phyloP scores from a whole-genome alignment of 805 yeast species.

The Lachancea kluyveri region DNA sequence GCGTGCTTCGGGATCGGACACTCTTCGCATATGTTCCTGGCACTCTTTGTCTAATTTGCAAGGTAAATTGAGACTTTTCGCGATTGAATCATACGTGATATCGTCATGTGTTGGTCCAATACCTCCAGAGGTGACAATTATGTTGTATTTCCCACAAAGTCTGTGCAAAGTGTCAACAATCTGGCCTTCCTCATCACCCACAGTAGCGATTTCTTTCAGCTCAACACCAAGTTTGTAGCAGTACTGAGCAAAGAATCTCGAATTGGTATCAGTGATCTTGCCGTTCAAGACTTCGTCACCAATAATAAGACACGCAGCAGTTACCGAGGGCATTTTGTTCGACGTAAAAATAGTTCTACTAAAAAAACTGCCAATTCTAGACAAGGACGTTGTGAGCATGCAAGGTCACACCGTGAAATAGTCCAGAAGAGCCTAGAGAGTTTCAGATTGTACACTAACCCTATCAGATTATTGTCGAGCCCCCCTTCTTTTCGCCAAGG shows the following conservation, averaged over 20 bases:
- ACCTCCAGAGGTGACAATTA: slow-evolving; percentile 57
- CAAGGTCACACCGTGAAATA: too few species aligned
- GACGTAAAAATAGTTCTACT: neutral
- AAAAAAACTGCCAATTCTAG: too few species aligned
- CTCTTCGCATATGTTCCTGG: slow-evolving; percentile 49
- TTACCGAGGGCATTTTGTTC: slow-evolving; percentile 19
- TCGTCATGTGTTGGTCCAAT: slow-evolving; percentile 93
- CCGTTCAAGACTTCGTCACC: slow-evolving; percentile 90
- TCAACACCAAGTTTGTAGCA: slow-evolving; percentile 67
- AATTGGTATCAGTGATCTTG: slow-evolving; percentile 75
- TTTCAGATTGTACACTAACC: too few species aligned
- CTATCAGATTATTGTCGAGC: too few species aligned
- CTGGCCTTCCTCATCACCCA: slow-evolving; percentile 70
- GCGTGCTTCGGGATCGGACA: slow-evolving; percentile 35
- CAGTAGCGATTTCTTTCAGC: slow-evolving; percentile 57
- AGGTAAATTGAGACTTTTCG: slow-evolving; percentile 52
- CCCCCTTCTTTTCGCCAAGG: too few species aligned
- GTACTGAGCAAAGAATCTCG: slow-evolving; percentile 60
- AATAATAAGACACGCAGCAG: slow-evolving; percentile 40
- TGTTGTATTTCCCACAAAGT: slow-evolving; percentile 47
- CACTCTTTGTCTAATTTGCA: slow-evolving; percentile 50
- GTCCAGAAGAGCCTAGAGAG: too few species aligned
- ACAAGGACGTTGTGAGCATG: neutral
- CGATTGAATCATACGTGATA: slow-evolving; percentile 72
- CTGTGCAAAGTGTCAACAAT: slow-evolving; percentile 46